These are phyloP conservation scores for Aspergillus clavatus DNA, from an alignment of 2,329 filamentous ascomycete species.

Conservation along the genomic window DNA sequence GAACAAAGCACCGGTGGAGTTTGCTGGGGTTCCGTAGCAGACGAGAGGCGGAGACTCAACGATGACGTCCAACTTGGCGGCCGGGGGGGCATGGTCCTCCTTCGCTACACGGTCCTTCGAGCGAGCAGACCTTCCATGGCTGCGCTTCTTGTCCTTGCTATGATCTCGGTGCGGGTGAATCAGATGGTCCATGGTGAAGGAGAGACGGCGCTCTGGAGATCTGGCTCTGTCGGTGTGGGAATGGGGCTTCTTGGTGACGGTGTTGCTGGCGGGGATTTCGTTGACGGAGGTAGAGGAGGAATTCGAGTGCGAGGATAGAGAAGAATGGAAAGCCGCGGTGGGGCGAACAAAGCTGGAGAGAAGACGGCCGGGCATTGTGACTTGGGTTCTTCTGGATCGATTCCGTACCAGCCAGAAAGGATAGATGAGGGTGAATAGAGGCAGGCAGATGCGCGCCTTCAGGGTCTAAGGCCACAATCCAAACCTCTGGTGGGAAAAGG, in stretches of 20 bases:
- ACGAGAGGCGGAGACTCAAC: conserved; percentile 86
- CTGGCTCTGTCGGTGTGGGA: conserved; percentile 27
- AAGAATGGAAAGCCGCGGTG: conserved; percentile 27
- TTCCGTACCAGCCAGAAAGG: neutral
- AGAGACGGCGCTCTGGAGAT: conserved; percentile 38
- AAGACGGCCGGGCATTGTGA: conserved; percentile 39
- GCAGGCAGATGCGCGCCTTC: neutral
- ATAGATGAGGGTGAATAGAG: neutral
- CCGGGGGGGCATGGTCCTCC: conserved; percentile 31
- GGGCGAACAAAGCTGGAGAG: conserved; percentile 38
- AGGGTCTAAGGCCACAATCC: neutral
- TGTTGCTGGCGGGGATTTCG: conserved; percentile 24
- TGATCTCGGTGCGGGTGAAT: conserved; percentile 41
- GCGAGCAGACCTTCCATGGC: conserved; percentile 30
- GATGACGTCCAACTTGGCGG: conserved; percentile 53
- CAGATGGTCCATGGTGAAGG: conserved; percentile 41
- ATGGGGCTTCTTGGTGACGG: conserved; percentile 25
- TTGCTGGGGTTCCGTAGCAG: conserved; percentile 69
- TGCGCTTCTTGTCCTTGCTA: conserved; percentile 40
- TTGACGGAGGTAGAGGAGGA: conserved; percentile 36
- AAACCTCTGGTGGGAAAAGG: neutral
- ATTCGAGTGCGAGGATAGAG: conserved; percentile 29
- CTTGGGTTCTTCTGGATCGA: conserved; percentile 1
- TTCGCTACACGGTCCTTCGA: conserved; percentile 35
- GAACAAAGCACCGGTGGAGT: conserved; percentile 77